phyloP scores from a whole-genome alignment of 768 basidiomycete species.

The Heimioporus sp. region DNA sequence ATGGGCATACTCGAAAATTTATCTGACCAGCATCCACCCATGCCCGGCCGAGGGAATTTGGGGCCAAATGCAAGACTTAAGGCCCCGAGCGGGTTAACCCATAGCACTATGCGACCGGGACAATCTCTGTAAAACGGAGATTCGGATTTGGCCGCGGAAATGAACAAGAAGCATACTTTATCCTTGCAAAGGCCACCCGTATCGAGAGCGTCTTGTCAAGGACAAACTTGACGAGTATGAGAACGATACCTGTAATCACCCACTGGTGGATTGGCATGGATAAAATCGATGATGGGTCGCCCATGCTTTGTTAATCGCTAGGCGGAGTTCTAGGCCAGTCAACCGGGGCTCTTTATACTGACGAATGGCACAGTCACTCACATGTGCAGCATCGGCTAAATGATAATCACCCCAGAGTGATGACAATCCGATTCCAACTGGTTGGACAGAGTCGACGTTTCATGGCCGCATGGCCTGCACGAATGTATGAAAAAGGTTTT shows the following conservation, averaged over 20 bases:
- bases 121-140: slow-evolving; percentile 7
- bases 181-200: slow-evolving; percentile 12
- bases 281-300: background rate
- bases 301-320: slow-evolving; percentile 3
- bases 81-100: slow-evolving; percentile 35
- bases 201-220: slow-evolving; percentile 6
- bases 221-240: slow-evolving; percentile 7
- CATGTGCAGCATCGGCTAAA: too few relatives aligned
- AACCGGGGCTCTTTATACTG: too few relatives aligned
- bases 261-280: slow-evolving; percentile 4
- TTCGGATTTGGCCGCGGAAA: background rate
- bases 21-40: slow-evolving; percentile 33
- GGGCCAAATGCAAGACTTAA: slow-evolving; percentile 25
- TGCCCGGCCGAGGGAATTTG: slow-evolving; percentile 35
- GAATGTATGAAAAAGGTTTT: too few relatives aligned
- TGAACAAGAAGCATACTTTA: slow-evolving; percentile 6
- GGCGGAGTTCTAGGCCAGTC: too few relatives aligned
- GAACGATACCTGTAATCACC: background rate
- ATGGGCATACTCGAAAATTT: slow-evolving; percentile 36
- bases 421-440: too few relatives aligned
- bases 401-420: too few relatives aligned
- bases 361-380: too few relatives aligned
- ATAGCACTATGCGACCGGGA: slow-evolving; percentile 20
- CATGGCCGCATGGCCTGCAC: too few relatives aligned
- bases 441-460: too few relatives aligned